Conservation (phyloP, 352 stramenopile genomes). For the Phytophthora colocasiae region DNA sequence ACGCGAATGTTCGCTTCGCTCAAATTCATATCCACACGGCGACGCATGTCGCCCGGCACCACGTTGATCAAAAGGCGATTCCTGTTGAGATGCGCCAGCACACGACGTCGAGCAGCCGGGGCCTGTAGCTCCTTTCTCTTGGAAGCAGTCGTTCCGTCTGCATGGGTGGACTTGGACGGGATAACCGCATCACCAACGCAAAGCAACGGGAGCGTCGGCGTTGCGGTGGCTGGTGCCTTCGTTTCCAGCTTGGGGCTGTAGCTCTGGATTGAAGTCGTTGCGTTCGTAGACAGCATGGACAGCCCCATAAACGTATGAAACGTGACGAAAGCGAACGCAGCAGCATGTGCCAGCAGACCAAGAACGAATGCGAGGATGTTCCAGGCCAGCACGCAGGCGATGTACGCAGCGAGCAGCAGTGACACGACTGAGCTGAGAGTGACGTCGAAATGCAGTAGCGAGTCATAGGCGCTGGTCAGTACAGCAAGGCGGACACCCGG, state of each 20-base stretch:
- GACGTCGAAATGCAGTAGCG: constrained; percentile 34
- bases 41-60: constrained; percentile 60
- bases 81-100: constrained; percentile 51
- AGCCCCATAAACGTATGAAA: constrained; percentile 62
- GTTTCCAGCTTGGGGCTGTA: constrained; percentile 1
- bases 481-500: constrained; percentile 61
- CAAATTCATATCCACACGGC: constrained; percentile 62
- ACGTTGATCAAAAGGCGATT: constrained; percentile 58
- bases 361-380: constrained; percentile 37
- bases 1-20: constrained; percentile 68
- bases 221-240: background rate
- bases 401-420: constrained; percentile 36
- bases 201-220: constrained; percentile 42
- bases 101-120: constrained; percentile 49
- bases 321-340: constrained; percentile 51
- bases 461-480: constrained; percentile 40
- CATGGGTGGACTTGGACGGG: constrained; percentile 25
- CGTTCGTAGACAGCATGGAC: constrained; percentile 45
- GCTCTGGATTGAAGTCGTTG: constrained; percentile 3
- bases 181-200: constrained; percentile 23
- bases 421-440: constrained; percentile 38
- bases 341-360: constrained; percentile 35
- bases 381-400: constrained; percentile 38
- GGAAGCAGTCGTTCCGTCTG: constrained; percentile 29
- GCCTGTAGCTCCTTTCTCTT: constrained; percentile 47